phyloP scores from a whole-genome alignment of 2,329 filamentous ascomycete genomes.

The Fusarium humuli region DNA sequence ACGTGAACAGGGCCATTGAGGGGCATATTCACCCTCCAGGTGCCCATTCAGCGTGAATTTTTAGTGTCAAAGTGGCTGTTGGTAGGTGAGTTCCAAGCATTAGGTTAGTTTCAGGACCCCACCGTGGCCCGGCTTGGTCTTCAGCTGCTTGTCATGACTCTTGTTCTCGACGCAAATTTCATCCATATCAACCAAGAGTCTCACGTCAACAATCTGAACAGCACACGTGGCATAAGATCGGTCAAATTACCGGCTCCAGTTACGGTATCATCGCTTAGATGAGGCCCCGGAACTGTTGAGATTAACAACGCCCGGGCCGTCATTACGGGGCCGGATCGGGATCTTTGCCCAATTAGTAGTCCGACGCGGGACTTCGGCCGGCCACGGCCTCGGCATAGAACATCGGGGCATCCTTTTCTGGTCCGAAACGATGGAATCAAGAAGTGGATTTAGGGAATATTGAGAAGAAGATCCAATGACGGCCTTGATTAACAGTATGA shows the following conservation, averaged over 20 bases:
- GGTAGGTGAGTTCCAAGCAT: neutral
- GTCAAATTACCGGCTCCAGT: slow-evolving; percentile 9
- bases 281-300: slow-evolving; percentile 11
- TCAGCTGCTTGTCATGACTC: slow-evolving; percentile 25
- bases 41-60: slow-evolving; percentile 12
- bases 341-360: slow-evolving; percentile 28
- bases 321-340: slow-evolving; percentile 32
- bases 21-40: slow-evolving; percentile 19
- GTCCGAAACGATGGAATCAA: neutral
- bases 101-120: slow-evolving; percentile 14
- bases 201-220: neutral
- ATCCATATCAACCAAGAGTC: neutral
- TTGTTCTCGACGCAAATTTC: slow-evolving; percentile 1
- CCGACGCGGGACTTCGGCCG: slow-evolving; percentile 22
- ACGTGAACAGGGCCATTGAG: slow-evolving; percentile 25
- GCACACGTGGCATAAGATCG: slow-evolving; percentile 27
- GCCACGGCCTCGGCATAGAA: slow-evolving; percentile 23
- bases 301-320: slow-evolving; percentile 33
- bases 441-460: neutral
- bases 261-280: slow-evolving; percentile 14
- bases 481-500: neutral
- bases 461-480: neutral
- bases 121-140: slow-evolving; percentile 1
- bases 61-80: slow-evolving; percentile 8
- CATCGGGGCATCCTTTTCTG: neutral